phyloP scores from a whole-genome alignment of 2,329 filamentous ascomycete genomes.

The Phialophora tarda region DNA sequence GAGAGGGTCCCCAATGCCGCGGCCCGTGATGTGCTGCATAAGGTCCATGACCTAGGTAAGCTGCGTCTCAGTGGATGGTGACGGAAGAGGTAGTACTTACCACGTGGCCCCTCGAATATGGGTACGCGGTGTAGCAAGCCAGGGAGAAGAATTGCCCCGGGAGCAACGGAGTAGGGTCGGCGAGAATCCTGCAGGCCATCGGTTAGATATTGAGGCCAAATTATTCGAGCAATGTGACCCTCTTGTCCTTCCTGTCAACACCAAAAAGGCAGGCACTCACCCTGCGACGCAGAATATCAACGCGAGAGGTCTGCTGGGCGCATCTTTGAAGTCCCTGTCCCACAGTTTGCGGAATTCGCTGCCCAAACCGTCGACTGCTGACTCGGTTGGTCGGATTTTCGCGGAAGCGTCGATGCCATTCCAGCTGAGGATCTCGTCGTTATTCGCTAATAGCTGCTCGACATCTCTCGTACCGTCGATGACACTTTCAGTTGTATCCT shows the following conservation, averaged over 20 bases:
- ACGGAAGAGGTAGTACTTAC: too few relatives aligned
- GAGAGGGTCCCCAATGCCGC: conserved; percentile 48
- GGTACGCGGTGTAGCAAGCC: conserved; percentile 63
- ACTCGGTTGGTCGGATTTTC: neutral
- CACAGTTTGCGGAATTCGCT: neutral
- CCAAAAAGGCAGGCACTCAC: too few relatives aligned
- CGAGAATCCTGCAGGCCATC: conserved; percentile 31
- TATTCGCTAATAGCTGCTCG: conserved; percentile 18
- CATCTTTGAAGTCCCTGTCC: neutral
- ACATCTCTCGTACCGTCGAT: conserved; percentile 52
- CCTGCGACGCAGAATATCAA: neutral
- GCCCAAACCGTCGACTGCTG: neutral
- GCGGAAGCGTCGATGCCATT: conserved; percentile 47
- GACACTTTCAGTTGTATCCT: conserved; percentile 61
- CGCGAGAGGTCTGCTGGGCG: neutral
- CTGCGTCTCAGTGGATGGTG: too few relatives aligned
- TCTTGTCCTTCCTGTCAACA: too few relatives aligned
- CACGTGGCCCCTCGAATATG: conserved; percentile 65
- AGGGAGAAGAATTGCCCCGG: conserved; percentile 59
- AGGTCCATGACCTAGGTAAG: too few relatives aligned
- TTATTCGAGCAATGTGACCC: neutral
- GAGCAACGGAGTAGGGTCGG: conserved; percentile 36
- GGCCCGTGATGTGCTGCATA: conserved; percentile 61
- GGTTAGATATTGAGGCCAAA: neutral
- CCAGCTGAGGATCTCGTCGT: conserved; percentile 56